These are phyloP conservation scores for Sclerotinia minor DNA, from an alignment of 2,329 filamentous ascomycete species.

Conservation along the genomic window DNA sequence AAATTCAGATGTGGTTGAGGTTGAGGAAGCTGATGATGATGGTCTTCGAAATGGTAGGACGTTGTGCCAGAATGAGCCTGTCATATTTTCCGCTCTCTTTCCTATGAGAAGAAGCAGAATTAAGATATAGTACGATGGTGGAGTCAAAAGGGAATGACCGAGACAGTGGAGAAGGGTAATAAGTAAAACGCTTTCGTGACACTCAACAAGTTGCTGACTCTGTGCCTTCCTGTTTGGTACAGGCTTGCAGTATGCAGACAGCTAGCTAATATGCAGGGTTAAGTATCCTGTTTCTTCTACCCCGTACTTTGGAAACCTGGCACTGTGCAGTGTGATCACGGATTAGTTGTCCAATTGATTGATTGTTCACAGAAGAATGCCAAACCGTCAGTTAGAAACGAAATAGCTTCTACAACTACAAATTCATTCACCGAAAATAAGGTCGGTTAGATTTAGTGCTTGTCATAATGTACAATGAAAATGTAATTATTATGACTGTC, in stretches of 20 bases:
- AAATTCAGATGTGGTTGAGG: slow-evolving; percentile 14
- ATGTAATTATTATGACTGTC: slow-evolving; percentile 7
- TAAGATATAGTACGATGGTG: not conserved
- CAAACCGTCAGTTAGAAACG: not conserved
- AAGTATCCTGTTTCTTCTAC: slow-evolving; percentile 12
- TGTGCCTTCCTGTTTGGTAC: slow-evolving; percentile 16
- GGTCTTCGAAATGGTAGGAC: slow-evolving; percentile 22
- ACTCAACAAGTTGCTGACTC: no score
- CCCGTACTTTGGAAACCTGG: not conserved
- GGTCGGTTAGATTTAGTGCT: not conserved
- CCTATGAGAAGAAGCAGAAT: not conserved
- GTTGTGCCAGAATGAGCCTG: slow-evolving; percentile 38
- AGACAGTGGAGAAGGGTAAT: slow-evolving; percentile 6
- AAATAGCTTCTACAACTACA: not conserved
- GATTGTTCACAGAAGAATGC: not conserved
- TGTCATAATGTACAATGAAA: not conserved
- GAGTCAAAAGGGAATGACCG: not conserved
- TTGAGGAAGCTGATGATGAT: slow-evolving; percentile 19
- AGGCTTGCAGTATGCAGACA: slow-evolving; percentile 16
- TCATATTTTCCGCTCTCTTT: not conserved
- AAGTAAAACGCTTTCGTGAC: slow-evolving; percentile 11
- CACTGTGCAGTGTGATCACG: not conserved
- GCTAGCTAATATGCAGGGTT: slow-evolving; percentile 10
- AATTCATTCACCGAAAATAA: not conserved
- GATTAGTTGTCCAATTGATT: not conserved